Percentiles rank a stretch among this genome's conserved stretches.
Evolutionary conservation across 176 grass and related monocot genomes (phyloP).

Genomic region (Triticum urartu): DNA sequence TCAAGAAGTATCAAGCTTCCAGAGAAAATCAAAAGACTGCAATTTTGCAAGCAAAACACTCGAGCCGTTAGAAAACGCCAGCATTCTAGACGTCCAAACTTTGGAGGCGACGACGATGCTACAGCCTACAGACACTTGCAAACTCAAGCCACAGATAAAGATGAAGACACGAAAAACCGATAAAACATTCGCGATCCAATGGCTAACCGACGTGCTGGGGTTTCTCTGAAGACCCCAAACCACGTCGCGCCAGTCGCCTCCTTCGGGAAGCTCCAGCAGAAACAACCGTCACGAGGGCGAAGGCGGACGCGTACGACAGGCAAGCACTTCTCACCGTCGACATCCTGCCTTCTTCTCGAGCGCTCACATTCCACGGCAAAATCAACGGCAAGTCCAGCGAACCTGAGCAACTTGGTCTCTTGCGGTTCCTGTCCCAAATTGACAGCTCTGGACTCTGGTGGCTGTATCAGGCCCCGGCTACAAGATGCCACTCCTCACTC

Average conservation of each 20-base stretch:
- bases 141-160: too few relatives aligned
- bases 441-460: slow-evolving; percentile 14
- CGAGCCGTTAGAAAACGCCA: background rate
- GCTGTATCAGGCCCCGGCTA: background rate
- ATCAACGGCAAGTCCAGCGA: background rate
- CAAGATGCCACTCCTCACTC: slow-evolving; percentile 4
- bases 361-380: background rate
- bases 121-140: too few relatives aligned
- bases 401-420: background rate
- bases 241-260: background rate
- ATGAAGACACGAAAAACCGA: too few relatives aligned
- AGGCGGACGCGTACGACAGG: background rate
- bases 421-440: background rate
- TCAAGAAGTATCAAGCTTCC: background rate
- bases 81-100: background rate
- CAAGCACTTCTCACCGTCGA: slow-evolving; percentile 5
- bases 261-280: too few relatives aligned
- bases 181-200: background rate
- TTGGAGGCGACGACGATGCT: too few relatives aligned
- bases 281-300: too few relatives aligned
- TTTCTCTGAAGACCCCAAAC: background rate
- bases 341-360: slow-evolving; percentile 21
- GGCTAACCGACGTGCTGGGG: background rate
- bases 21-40: too few relatives aligned
- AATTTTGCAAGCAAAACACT: too few relatives aligned